phyloP scores from a whole-genome alignment of 192 early-diverging fungal species.

The Entomortierella lignicola region DNA sequence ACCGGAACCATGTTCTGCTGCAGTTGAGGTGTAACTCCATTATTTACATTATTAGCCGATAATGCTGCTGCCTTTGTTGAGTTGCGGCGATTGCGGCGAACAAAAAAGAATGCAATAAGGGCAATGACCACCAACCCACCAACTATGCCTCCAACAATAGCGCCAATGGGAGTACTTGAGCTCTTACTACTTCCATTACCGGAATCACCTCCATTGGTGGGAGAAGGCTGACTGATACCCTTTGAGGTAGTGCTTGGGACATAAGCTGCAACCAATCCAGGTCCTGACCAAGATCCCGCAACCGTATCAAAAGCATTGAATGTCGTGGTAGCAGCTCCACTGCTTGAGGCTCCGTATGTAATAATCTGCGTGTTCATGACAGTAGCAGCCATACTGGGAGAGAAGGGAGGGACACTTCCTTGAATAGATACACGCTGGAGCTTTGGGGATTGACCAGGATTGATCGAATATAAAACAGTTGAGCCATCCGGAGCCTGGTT shows the following conservation, averaged over 20 bases:
- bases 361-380: slow-evolving; percentile 18
- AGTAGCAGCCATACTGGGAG: slow-evolving; percentile 14
- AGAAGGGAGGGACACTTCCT: slow-evolving; percentile 34
- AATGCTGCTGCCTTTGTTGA: neutral
- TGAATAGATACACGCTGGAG: slow-evolving; percentile 16
- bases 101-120: slow-evolving; percentile 18
- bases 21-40: neutral
- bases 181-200: neutral
- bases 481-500: slow-evolving; percentile 29
- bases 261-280: slow-evolving; percentile 27
- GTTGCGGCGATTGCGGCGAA: slow-evolving; percentile 44
- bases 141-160: slow-evolving; percentile 41
- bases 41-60: neutral
- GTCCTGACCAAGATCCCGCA: slow-evolving; percentile 23
- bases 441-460: slow-evolving; percentile 5
- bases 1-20: neutral
- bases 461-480: slow-evolving; percentile 19
- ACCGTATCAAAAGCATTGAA: slow-evolving; percentile 37
- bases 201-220: neutral
- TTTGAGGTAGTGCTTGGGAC: neutral
- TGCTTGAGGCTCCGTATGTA: slow-evolving; percentile 14
- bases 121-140: slow-evolving; percentile 37
- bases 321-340: neutral
- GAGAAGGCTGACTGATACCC: too few species aligned
- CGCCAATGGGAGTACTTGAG: slow-evolving; percentile 20